Evolutionary conservation across 2,329 filamentous ascomycete species (phyloP).

Genomic region (Trichoderma sp.): DNA sequence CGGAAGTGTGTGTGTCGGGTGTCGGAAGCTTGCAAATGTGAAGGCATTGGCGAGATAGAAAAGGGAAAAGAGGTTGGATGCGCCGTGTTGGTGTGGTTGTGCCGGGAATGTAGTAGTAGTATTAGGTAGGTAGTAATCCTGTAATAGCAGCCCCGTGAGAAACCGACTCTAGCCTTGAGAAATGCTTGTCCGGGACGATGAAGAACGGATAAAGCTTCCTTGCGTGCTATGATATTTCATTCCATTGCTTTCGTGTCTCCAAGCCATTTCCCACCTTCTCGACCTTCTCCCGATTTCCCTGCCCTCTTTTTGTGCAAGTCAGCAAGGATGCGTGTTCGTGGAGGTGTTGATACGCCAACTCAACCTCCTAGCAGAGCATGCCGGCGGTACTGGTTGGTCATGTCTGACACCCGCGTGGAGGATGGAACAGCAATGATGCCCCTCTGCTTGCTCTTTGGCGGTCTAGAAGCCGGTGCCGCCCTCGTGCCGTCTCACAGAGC

Average conservation of each 20-base stretch:
- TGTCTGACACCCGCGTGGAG: neutral
- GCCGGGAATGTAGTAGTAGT: neutral
- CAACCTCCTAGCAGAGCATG: neutral
- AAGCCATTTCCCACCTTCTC: neutral
- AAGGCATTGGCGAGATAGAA: neutral
- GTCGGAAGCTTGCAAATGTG: neutral
- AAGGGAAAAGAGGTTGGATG: neutral
- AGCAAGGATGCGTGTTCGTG: neutral
- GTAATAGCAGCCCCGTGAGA: neutral
- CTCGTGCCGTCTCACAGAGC: neutral
- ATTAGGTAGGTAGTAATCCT: neutral
- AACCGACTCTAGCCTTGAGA: conserved; percentile 11
- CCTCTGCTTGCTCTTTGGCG: neutral
- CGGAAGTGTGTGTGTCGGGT: neutral
- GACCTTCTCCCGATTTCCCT: too few species aligned
- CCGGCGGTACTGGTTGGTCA: neutral
- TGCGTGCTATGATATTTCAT: neutral
- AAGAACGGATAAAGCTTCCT: neutral
- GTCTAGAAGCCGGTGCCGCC: conserved; percentile 17
- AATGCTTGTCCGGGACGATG: neutral
- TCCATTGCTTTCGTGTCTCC: neutral
- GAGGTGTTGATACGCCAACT: neutral
- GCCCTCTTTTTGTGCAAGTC: neutral
- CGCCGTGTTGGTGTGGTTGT: neutral
- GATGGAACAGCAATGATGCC: neutral